Percentiles rank a stretch among this genome's conserved stretches.
Conservation (phyloP, 768 basidiomycete genomes). For the Boletus coccyginus region DNA sequence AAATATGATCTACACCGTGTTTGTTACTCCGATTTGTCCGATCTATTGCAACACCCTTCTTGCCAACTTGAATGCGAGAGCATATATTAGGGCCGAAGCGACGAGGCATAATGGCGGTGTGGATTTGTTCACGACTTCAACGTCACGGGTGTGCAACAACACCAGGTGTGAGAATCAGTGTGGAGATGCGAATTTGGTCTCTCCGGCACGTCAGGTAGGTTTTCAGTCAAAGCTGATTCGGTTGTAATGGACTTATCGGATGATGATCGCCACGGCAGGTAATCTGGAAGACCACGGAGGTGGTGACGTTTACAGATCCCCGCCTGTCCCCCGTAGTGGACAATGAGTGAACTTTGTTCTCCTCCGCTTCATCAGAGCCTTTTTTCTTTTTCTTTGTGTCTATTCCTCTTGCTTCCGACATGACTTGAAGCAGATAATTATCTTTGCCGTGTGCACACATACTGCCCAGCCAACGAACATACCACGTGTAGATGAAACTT, state of each 20-base stretch:
- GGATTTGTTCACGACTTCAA: background rate
- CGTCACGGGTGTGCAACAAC: too few relatives aligned
- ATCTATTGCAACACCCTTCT: slow-evolving; percentile 12
- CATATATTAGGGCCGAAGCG: slow-evolving; percentile 2
- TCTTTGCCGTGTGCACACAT: too few relatives aligned
- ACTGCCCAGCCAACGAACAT: too few relatives aligned
- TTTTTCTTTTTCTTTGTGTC: too few relatives aligned
- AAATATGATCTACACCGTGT: background rate
- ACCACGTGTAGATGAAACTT: too few relatives aligned
- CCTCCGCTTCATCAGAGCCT: too few relatives aligned
- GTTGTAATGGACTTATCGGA: background rate
- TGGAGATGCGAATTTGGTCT: background rate
- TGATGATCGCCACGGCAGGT: background rate
- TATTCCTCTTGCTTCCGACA: too few relatives aligned
- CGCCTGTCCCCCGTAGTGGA: too few relatives aligned
- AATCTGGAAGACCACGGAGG: background rate
- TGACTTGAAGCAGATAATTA: too few relatives aligned
- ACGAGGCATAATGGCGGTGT: background rate
- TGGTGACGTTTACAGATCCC: background rate
- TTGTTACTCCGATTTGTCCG: slow-evolving; percentile 6
- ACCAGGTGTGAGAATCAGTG: too few relatives aligned
- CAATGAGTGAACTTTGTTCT: too few relatives aligned
- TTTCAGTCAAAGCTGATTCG: background rate
- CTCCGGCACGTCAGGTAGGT: background rate
- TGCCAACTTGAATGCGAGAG: slow-evolving; percentile 7